Percentiles rank a stretch among this genome's conserved stretches.
Evolutionary conservation across 2,329 filamentous ascomycete genomes (phyloP).

Genomic region (Ilyonectria mors-panacis): DNA sequence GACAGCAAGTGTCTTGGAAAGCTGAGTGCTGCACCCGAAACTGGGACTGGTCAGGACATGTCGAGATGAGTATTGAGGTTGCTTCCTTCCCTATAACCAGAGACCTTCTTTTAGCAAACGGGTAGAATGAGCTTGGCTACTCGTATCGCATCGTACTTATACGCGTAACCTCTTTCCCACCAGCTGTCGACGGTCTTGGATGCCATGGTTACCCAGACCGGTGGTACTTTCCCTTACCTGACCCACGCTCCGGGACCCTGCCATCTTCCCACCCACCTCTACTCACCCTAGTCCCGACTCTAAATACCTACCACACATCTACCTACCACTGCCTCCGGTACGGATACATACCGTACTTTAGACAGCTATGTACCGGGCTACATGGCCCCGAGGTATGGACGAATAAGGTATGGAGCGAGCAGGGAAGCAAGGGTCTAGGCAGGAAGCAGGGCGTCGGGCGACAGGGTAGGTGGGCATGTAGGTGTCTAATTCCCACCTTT

Average conservation of each 20-base stretch:
- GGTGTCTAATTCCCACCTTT: background rate
- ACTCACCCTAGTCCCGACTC: background rate
- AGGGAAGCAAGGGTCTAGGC: background rate
- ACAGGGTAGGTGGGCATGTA: background rate
- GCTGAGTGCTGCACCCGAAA: background rate
- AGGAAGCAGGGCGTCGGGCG: constrained; percentile 1
- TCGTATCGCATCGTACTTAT: background rate
- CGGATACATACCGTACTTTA: background rate
- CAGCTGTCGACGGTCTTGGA: background rate
- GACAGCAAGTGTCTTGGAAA: background rate
- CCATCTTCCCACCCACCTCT: constrained; percentile 8
- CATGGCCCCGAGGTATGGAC: background rate
- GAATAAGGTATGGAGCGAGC: background rate
- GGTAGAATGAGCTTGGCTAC: background rate
- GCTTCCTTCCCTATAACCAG: background rate
- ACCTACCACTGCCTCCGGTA: background rate
- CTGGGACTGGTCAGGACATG: background rate
- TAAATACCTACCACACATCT: background rate
- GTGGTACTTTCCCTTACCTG: constrained; percentile 8
- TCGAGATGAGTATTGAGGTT: background rate
- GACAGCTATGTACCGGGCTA: background rate
- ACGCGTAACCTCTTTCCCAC: background rate
- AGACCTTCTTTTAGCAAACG: background rate
- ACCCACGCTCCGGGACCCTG: constrained; percentile 7
- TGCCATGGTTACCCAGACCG: background rate